Evolutionary conservation across 768 basidiomycete species (phyloP).

Genomic region (Peribolospora kevripleyi): DNA sequence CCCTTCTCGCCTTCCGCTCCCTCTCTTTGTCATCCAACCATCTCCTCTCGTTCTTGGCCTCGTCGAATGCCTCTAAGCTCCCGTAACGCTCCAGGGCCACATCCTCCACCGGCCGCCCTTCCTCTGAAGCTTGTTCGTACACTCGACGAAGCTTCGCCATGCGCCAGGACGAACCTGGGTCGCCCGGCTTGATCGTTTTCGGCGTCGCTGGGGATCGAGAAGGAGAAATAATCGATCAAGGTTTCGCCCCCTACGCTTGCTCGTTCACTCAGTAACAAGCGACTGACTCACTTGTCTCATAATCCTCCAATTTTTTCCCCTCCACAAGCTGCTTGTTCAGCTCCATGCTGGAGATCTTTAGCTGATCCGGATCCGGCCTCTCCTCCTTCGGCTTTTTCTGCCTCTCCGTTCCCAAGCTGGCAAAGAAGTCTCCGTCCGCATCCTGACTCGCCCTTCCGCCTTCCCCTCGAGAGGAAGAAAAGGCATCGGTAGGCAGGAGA

Average conservation of each 20-base stretch:
- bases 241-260: slow-evolving; percentile 23
- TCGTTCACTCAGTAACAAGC: slow-evolving; percentile 35
- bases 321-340: slow-evolving; percentile 24
- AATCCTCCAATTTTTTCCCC: slow-evolving; percentile 24
- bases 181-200: slow-evolving; percentile 39
- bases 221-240: slow-evolving; percentile 17
- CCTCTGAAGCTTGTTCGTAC: slow-evolving; percentile 75
- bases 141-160: slow-evolving; percentile 87
- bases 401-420: slow-evolving; percentile 50
- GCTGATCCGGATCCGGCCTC: slow-evolving; percentile 47
- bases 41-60: slow-evolving; percentile 62
- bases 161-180: slow-evolving; percentile 83
- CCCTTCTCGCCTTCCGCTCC: slow-evolving; percentile 24
- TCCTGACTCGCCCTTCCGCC: slow-evolving; percentile 25
- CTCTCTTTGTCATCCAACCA: slow-evolving; percentile 62
- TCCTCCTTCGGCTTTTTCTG: slow-evolving; percentile 37
- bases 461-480: slow-evolving; percentile 23
- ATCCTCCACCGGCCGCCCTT: slow-evolving; percentile 42
- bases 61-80: slow-evolving; percentile 57
- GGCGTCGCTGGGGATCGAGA: slow-evolving; percentile 25
- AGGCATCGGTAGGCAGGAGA: too few species aligned
- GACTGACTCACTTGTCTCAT: slow-evolving; percentile 33
- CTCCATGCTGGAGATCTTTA: slow-evolving; percentile 22
- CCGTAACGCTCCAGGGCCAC: slow-evolving; percentile 77
- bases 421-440: slow-evolving; percentile 68